A percentile compares a stretch with the other conserved stretches of the same genome.
These are phyloP conservation scores for Pseudomonodictys pantanalensis DNA, from an alignment of 495 filamentous ascomycete species.

Conservation along the genomic window DNA sequence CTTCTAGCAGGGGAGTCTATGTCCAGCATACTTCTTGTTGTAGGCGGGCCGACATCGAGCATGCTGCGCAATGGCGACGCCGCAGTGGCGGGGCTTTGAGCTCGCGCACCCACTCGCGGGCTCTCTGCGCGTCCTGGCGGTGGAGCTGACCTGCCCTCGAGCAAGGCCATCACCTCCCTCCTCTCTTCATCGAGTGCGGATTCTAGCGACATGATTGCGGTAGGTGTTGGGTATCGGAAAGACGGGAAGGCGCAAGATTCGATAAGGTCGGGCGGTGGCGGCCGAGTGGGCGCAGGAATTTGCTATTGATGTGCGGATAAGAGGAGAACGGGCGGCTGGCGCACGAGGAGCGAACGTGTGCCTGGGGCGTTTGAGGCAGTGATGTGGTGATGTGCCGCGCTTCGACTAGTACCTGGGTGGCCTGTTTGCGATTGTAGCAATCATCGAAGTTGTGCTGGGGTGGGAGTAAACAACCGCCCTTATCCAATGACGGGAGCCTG, in stretches of 20 bases:
- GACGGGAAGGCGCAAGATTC: too few relatives aligned
- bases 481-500: background rate
- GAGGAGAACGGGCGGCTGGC: too few relatives aligned
- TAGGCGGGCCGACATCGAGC: conserved; percentile 52
- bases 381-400: too few relatives aligned
- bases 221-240: too few relatives aligned
- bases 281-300: background rate
- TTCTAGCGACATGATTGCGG: conserved; percentile 58
- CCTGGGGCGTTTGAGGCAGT: too few relatives aligned
- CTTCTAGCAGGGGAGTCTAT: conserved; percentile 8
- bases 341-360: too few relatives aligned
- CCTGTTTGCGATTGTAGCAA: too few relatives aligned
- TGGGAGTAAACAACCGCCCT: background rate
- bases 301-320: background rate
- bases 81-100: conserved; percentile 48
- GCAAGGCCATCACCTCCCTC: conserved; percentile 62
- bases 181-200: conserved; percentile 70
- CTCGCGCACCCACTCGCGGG: conserved; percentile 38
- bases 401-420: too few relatives aligned
- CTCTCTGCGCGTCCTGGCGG: conserved; percentile 16
- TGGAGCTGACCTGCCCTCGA: conserved; percentile 45
- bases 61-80: conserved; percentile 57
- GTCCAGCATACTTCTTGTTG: conserved; percentile 35
- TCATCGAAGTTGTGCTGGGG: too few relatives aligned
- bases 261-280: too few relatives aligned